A percentile compares a stretch with the other conserved stretches of the same genome.
phyloP scores from a whole-genome alignment of 768 basidiomycete species.

The Chiua virens region DNA sequence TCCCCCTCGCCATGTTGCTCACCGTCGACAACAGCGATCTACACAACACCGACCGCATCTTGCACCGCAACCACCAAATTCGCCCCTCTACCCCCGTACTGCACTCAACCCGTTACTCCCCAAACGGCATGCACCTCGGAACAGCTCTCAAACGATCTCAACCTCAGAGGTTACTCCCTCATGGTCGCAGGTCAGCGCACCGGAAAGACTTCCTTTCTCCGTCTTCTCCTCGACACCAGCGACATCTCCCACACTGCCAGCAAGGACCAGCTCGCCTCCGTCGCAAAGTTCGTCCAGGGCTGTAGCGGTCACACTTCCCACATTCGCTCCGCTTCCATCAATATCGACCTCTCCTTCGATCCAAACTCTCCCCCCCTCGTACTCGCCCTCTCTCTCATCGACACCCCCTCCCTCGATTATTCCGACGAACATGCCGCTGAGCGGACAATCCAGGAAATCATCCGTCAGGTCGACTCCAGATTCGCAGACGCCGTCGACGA shows the following conservation, averaged over 20 bases:
- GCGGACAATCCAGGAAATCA: slow-evolving; percentile 62
- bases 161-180: slow-evolving; percentile 53
- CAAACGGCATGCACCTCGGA: slow-evolving; percentile 30
- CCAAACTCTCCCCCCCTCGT: slow-evolving; percentile 44
- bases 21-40: slow-evolving; percentile 63
- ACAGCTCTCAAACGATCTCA: slow-evolving; percentile 27
- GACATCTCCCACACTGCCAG: slow-evolving; percentile 59
- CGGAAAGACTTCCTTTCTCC: slow-evolving; percentile 86
- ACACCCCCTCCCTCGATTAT: slow-evolving; percentile 82
- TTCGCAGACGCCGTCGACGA: slow-evolving; percentile 75
- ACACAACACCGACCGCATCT: slow-evolving; percentile 40
- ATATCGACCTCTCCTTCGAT: slow-evolving; percentile 62
- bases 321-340: slow-evolving; percentile 68
- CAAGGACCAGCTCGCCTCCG: slow-evolving; percentile 75
- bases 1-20: slow-evolving; percentile 38
- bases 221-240: slow-evolving; percentile 81
- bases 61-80: slow-evolving; percentile 19
- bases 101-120: slow-evolving; percentile 25
- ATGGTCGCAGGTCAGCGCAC: slow-evolving; percentile 82
- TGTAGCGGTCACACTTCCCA: slow-evolving; percentile 70
- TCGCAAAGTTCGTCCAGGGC: slow-evolving; percentile 81
- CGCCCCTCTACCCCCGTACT: slow-evolving; percentile 27
- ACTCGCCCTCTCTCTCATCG: slow-evolving; percentile 70
- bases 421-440: slow-evolving; percentile 64
- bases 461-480: slow-evolving; percentile 69